Base-by-base conservation (phyloP, 78 protist species). In the Dictyostelium citrinum region DNA sequence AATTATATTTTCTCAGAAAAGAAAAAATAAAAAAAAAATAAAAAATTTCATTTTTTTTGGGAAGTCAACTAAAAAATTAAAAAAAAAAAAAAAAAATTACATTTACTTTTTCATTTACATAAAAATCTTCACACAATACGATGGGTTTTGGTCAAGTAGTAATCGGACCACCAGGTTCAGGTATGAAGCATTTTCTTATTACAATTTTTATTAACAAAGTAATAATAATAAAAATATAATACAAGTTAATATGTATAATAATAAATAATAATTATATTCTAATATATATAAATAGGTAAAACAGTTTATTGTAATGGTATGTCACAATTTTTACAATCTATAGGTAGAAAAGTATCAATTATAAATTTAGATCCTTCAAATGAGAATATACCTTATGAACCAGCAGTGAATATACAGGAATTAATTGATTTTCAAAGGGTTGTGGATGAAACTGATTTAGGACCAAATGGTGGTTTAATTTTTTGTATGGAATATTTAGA, bases 301-400 rank as follows among this genome's bases (percentile, higher is more conserved):
- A 97, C 99, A 31, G 99, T 99, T 0, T 98, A 96, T 84, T 98
- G 99, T 80, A 60, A 77, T 37, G 99, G 98, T 2, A 72, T 97
- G 90, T 81, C 76, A 27, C 96, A 97, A 72, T 97, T 82, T 74
- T 72, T 98, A 49, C 55, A 64, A 31, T 49, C 81, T 37, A 46
- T 51, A 27, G 96, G 90, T 17, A 67, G 98, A 45, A 41, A 78
- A 20, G 90, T 75, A 16, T 60, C 68, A 10, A 76, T 99, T 11
- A 96, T 99, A 20, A 99, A 99, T 81, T 95, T 99, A 17, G 99
- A 99, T 46, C 99, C 99, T 0, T 99, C 99, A 9, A 98, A 98
- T 84, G 99, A 99, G 51, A 33, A 6, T 17, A 74, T 90, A 64
- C 98, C 98, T 3, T 97, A 98, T 46, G 71, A 46, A 37, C 37